phyloP scores from a whole-genome alignment of 169 alveolate genomes.

The Babesia divergens region DNA sequence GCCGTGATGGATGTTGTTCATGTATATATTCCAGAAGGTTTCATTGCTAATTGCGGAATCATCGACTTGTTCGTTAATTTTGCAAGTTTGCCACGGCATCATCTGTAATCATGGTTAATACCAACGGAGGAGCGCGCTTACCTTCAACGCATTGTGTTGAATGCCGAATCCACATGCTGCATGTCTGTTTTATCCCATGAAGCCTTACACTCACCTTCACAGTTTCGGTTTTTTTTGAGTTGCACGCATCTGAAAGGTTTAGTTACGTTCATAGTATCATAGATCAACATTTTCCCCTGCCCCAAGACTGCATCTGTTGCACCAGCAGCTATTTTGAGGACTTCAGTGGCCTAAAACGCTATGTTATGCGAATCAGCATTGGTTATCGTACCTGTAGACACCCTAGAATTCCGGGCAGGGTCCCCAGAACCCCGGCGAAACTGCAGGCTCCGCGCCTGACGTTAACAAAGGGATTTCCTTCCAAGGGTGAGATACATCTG shows the following conservation, averaged over 20 bases:
- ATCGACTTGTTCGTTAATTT: conserved; percentile 37
- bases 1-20: conserved; percentile 16
- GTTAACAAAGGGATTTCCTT: conserved; percentile 53
- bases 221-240: conserved; percentile 50
- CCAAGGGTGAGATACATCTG: conserved; percentile 63
- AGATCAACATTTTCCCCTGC: conserved; percentile 58
- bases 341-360: conserved; percentile 66
- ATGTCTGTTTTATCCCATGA: not conserved
- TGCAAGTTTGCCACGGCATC: conserved; percentile 4
- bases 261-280: conserved; percentile 48
- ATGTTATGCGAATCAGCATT: not conserved
- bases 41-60: conserved; percentile 26
- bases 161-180: not conserved
- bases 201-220: conserved; percentile 27
- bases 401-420: conserved; percentile 76
- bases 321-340: conserved; percentile 63
- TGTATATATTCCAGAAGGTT: conserved; percentile 29
- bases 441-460: conserved; percentile 62
- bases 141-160: conserved; percentile 9
- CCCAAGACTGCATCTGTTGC: conserved; percentile 30
- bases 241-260: conserved; percentile 68
- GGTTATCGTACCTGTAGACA: conserved; percentile 50
- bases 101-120: not conserved
- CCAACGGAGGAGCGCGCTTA: not conserved
- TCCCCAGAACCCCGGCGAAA: conserved; percentile 69